phyloP scores from a whole-genome alignment of 1,139 yeast species.

The Taiozyma sp. region DNA sequence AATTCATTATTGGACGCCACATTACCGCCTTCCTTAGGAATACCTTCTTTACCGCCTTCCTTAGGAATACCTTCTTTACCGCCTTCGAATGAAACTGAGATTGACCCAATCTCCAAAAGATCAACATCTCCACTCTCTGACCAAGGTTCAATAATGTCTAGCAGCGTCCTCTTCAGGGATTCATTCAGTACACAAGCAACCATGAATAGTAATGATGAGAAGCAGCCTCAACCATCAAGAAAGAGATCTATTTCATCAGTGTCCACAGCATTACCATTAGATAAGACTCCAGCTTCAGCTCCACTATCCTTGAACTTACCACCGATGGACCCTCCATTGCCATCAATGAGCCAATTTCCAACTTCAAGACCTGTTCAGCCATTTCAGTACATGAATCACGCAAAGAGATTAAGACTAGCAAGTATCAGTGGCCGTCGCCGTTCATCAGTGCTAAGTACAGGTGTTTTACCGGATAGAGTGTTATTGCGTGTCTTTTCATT shows the following conservation, averaged over 20 bases:
- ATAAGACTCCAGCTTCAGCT: constrained; percentile 1
- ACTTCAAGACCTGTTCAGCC: constrained; percentile 15
- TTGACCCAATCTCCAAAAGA: constrained; percentile 6
- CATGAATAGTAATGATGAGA: neutral
- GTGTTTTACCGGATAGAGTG: constrained; percentile 56
- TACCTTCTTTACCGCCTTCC: neutral
- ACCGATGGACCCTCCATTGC: constrained; percentile 33
- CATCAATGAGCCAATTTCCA: constrained; percentile 33
- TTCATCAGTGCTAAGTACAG: constrained; percentile 51
- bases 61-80: neutral
- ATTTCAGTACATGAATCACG: constrained; percentile 49
- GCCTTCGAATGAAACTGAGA: neutral
- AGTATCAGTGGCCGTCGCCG: constrained; percentile 40
- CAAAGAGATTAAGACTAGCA: constrained; percentile 45
- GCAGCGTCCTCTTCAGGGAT: neutral
- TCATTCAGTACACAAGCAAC: neutral
- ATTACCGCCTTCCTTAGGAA: neutral
- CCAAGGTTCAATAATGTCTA: neutral
- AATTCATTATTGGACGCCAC: neutral
- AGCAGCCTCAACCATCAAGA: neutral
- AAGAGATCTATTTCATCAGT: constrained; percentile 11
- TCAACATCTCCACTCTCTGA: constrained; percentile 6
- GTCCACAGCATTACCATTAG: constrained; percentile 5
- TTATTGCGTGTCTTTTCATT: constrained; percentile 48
- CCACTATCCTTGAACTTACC: constrained; percentile 28